Conservation (phyloP, 345 rosid genomes). For the Gynandropsis gynandra region DNA sequence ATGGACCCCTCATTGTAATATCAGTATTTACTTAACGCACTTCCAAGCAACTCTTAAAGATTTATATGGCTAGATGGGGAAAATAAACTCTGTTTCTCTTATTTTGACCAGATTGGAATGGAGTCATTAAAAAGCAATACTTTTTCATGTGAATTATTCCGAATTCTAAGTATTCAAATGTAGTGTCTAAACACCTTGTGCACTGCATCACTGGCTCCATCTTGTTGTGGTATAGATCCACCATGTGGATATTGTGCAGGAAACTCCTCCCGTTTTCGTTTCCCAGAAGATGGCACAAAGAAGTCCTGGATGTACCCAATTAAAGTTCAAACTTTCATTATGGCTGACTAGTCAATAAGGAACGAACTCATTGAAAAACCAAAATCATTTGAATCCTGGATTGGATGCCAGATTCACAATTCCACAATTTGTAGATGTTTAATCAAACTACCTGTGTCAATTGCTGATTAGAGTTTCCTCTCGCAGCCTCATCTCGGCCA, state of each 20-base stretch:
- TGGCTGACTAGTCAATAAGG: neutral
- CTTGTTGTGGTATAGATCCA: slow-evolving; percentile 90
- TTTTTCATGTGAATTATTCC: neutral
- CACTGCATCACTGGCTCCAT: slow-evolving; percentile 72
- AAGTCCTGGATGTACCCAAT: slow-evolving; percentile 59
- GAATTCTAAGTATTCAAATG: neutral
- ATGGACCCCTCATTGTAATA: neutral
- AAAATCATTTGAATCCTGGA: slow-evolving; percentile 9
- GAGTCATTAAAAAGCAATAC: neutral
- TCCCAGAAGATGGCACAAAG: slow-evolving; percentile 68
- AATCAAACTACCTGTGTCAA: slow-evolving; percentile 55
- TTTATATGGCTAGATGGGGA: neutral
- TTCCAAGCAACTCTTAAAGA: slow-evolving; percentile 1
- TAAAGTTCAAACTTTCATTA: slow-evolving; percentile 13
- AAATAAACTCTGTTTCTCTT: neutral
- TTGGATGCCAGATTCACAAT: slow-evolving; percentile 4
- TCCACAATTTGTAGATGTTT: neutral
- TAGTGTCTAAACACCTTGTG: slow-evolving; percentile 25
- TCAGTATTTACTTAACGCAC: neutral
- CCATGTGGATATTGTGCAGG: slow-evolving; percentile 63
- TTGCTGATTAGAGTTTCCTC: slow-evolving; percentile 64
- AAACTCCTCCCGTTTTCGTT: slow-evolving; percentile 89
- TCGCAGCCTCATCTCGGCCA: slow-evolving; percentile 83
- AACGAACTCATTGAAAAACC: slow-evolving; percentile 8
- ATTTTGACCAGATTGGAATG: neutral